phyloP scores from a whole-genome alignment of 495 filamentous ascomycete species.

The Penicillium cataractarum region DNA sequence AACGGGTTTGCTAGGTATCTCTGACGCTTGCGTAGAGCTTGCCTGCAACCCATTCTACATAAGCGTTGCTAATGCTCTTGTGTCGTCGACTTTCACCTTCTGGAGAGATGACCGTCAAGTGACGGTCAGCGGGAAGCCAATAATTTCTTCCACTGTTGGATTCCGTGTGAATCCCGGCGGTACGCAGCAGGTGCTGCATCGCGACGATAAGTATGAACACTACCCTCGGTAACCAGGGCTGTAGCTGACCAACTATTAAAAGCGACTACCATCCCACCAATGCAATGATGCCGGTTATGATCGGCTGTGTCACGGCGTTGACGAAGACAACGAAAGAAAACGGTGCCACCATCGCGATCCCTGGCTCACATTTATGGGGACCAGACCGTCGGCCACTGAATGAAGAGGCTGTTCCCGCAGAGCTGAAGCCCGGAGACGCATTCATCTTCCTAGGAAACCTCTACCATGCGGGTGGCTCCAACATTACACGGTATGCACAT shows the following conservation, averaged over 20 bases:
- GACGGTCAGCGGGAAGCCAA: slow-evolving; percentile 29
- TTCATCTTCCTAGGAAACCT: slow-evolving; percentile 36
- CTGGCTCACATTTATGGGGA: slow-evolving; percentile 45
- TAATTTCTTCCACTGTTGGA: slow-evolving; percentile 33
- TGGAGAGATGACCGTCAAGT: slow-evolving; percentile 31
- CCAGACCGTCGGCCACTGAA: slow-evolving; percentile 24
- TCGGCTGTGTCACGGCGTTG: slow-evolving; percentile 26
- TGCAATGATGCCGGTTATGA: slow-evolving; percentile 22
- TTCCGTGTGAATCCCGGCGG: slow-evolving; percentile 39
- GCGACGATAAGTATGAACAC: slow-evolving; percentile 33
- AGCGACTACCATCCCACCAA: slow-evolving; percentile 24
- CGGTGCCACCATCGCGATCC: slow-evolving; percentile 51
- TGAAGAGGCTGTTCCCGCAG: slow-evolving; percentile 31
- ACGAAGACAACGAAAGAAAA: slow-evolving; percentile 43
- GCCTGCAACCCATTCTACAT: slow-evolving; percentile 32
- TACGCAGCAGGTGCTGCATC: slow-evolving; percentile 37
- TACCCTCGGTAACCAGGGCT: not conserved
- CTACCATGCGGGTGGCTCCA: slow-evolving; percentile 41
- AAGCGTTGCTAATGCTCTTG: slow-evolving; percentile 28
- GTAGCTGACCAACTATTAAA: not conserved
- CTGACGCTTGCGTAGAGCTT: slow-evolving; percentile 32
- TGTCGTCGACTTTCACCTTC: slow-evolving; percentile 26
- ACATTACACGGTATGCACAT: slow-evolving; percentile 24
- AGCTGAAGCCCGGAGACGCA: slow-evolving; percentile 36
- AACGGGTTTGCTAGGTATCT: slow-evolving; percentile 34